These are phyloP conservation scores for Aulographum hederae DNA, from an alignment of 2,329 filamentous ascomycete species.

Conservation along the genomic window DNA sequence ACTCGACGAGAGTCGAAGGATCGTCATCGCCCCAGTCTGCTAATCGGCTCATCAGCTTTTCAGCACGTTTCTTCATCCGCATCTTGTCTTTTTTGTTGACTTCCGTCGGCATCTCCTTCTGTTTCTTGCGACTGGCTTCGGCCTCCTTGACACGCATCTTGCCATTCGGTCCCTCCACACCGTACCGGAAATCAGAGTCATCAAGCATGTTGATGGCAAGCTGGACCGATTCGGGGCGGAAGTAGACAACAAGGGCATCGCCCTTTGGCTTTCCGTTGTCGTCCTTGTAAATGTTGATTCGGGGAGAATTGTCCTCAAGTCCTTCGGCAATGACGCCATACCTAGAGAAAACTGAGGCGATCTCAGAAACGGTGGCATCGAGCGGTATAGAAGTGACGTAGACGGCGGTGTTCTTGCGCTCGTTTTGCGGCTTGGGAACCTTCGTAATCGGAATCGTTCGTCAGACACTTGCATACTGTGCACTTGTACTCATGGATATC, in stretches of 20 bases:
- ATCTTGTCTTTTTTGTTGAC: constrained; percentile 42
- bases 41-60: constrained; percentile 44
- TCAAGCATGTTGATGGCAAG: constrained; percentile 69
- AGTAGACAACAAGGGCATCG: constrained; percentile 84
- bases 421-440: constrained; percentile 23
- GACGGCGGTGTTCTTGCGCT: constrained; percentile 64
- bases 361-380: constrained; percentile 63
- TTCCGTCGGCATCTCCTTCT: constrained; percentile 41
- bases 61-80: constrained; percentile 69
- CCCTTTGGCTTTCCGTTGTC: constrained; percentile 76
- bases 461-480: no score
- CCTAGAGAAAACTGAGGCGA: constrained; percentile 70
- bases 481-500: constrained; percentile 27
- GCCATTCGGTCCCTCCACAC: constrained; percentile 32
- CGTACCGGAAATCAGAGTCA: constrained; percentile 61
- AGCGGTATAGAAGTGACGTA: constrained; percentile 77
- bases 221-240: constrained; percentile 82
- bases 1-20: constrained; percentile 18
- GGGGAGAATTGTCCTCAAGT: constrained; percentile 49
- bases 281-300: constrained; percentile 86
- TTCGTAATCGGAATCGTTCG: constrained; percentile 9
- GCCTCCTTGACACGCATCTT: constrained; percentile 69
- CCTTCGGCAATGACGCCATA: constrained; percentile 88
- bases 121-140: constrained; percentile 82
- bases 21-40: constrained; percentile 94